phyloP scores from a whole-genome alignment of 2,329 filamentous ascomycete species.

The Endoconidiophora polonica region DNA sequence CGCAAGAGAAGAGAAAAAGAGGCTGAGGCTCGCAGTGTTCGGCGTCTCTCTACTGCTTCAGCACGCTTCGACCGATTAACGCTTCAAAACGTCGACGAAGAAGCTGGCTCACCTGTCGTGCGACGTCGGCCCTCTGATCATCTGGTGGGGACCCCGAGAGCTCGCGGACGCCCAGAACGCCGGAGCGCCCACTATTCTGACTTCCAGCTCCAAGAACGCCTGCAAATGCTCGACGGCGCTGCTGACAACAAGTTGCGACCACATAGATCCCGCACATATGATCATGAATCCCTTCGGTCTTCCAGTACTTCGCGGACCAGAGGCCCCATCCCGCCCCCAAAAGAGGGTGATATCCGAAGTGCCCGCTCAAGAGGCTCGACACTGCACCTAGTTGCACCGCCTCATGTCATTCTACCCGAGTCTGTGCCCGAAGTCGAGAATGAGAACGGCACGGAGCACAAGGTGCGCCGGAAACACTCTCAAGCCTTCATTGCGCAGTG shows the following conservation, averaged over 20 bases:
- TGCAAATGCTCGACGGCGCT: constrained; percentile 19
- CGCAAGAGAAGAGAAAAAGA: constrained; percentile 75
- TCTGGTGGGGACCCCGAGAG: constrained; percentile 35
- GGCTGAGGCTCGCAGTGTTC: constrained; percentile 58
- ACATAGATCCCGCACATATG: constrained; percentile 50
- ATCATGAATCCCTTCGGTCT: constrained; percentile 63
- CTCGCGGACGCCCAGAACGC: constrained; percentile 61
- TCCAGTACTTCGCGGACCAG: constrained; percentile 62
- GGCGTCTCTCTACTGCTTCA: constrained; percentile 76
- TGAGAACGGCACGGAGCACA: constrained; percentile 21
- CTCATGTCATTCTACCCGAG: constrained; percentile 29
- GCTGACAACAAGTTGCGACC: constrained; percentile 21
- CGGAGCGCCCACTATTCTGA: constrained; percentile 53
- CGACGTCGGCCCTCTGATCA: constrained; percentile 25
- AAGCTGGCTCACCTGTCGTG: constrained; percentile 23
- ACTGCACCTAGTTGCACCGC: constrained; percentile 63
- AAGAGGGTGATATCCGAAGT: constrained; percentile 54
- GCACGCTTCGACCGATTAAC: constrained; percentile 70
- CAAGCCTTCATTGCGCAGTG: constrained; percentile 42
- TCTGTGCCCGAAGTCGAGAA: constrained; percentile 14
- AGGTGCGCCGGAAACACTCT: constrained; percentile 38
- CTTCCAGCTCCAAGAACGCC: constrained; percentile 49
- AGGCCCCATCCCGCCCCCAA: constrained; percentile 65
- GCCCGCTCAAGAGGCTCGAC: constrained; percentile 68
- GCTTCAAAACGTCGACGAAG: constrained; percentile 64